Conservation (phyloP, 2,329 filamentous ascomycete species). For the Trichoderma atrobrunneum region DNA sequence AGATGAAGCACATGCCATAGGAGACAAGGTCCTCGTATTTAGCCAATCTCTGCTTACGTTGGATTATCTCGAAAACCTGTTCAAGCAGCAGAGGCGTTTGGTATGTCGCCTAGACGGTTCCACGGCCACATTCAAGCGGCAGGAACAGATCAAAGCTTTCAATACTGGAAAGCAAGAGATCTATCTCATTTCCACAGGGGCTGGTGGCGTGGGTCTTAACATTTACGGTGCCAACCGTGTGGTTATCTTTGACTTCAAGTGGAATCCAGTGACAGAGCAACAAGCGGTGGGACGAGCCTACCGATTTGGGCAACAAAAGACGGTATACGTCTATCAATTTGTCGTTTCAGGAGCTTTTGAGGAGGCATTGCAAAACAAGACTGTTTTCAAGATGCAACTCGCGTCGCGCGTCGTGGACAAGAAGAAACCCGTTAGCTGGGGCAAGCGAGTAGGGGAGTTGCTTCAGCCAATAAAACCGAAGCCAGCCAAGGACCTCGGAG, state of each 20-base stretch:
- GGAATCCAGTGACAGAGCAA: conserved; percentile 77
- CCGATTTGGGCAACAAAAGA: conserved; percentile 76
- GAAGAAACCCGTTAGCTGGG: conserved; percentile 69
- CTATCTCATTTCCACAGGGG: conserved; percentile 78
- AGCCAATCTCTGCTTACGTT: conserved; percentile 69
- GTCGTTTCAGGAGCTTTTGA: conserved; percentile 78
- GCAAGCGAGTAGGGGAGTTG: conserved; percentile 52
- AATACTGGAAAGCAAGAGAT: conserved; percentile 57
- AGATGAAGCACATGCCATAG: conserved; percentile 54
- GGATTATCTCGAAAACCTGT: conserved; percentile 62
- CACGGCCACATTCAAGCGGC: conserved; percentile 56
- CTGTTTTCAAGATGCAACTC: conserved; percentile 80
- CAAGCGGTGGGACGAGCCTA: conserved; percentile 86
- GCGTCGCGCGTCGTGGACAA: conserved; percentile 79
- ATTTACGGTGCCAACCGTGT: conserved; percentile 81
- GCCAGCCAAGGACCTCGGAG: conserved; percentile 48
- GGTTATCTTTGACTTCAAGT: conserved; percentile 79
- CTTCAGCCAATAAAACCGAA: conserved; percentile 57
- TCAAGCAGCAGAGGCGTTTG: conserved; percentile 48
- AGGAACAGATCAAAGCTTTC: conserved; percentile 65
- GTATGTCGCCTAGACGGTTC: conserved; percentile 65
- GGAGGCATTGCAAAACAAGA: conserved; percentile 66
- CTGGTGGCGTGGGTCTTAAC: conserved; percentile 81
- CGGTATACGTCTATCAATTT: conserved; percentile 82
- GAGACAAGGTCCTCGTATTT: conserved; percentile 80